These are phyloP conservation scores for Pseudomassariella vexata DNA, from an alignment of 2,329 filamentous ascomycete genomes.

Conservation along the genomic window DNA sequence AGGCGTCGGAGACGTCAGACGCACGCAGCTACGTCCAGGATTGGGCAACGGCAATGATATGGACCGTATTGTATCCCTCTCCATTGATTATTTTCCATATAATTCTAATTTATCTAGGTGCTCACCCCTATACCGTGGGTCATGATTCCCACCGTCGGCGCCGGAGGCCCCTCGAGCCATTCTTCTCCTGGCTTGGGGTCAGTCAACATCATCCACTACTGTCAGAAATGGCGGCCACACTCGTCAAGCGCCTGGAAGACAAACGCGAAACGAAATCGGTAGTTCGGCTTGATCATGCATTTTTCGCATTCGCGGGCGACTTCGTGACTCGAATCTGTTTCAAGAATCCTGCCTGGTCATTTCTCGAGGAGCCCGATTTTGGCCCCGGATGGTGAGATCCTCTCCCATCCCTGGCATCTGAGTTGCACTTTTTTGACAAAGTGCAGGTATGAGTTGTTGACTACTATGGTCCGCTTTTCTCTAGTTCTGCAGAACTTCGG, in stretches of 20 bases:
- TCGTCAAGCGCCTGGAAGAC: constrained; percentile 4
- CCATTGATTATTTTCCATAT: neutral
- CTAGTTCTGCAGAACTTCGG: neutral
- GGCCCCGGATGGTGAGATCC: constrained; percentile 7
- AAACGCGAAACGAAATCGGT: neutral
- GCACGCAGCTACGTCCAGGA: constrained; percentile 4
- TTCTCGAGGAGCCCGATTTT: constrained; percentile 8
- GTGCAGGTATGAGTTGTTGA: constrained; percentile 1
- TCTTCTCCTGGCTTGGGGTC: too few relatives aligned
- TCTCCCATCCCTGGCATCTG: neutral
- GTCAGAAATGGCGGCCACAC: constrained; percentile 3
- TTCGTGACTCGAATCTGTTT: constrained; percentile 8
- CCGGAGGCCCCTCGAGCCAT: constrained; percentile 9
- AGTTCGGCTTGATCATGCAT: constrained; percentile 5
- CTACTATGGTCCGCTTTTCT: neutral
- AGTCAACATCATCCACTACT: too few relatives aligned
- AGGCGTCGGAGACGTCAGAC: constrained; percentile 9
- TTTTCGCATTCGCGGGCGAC: constrained; percentile 5
- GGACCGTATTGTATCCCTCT: too few relatives aligned
- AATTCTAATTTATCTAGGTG: constrained; percentile 4
- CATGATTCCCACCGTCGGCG: constrained; percentile 8
- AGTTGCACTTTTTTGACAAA: neutral
- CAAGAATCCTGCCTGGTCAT: constrained; percentile 7
- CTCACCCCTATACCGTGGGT: constrained; percentile 2
- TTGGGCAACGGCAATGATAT: constrained; percentile 6